phyloP scores from a whole-genome alignment of 164 flowering plant species.

The Dillenia suffruticosa region DNA sequence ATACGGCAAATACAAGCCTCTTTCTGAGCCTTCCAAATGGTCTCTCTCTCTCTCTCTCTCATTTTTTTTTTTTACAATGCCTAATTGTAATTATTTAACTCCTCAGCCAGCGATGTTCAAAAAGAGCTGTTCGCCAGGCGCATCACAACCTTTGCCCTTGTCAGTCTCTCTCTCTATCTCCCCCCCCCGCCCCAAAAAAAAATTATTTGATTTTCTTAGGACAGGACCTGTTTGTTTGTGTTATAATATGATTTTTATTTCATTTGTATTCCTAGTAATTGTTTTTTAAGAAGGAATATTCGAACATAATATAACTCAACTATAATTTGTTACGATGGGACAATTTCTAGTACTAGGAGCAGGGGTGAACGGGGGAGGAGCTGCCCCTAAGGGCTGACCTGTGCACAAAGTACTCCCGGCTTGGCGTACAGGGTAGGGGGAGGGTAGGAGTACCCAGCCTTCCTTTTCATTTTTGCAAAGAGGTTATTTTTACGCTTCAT shows the following conservation, averaged over 20 bases:
- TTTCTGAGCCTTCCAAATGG: conserved; percentile 88
- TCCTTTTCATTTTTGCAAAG: too few relatives aligned
- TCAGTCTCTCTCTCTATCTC: conserved; percentile 17
- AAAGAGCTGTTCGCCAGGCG: conserved; percentile 85
- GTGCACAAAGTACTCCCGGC: too few relatives aligned
- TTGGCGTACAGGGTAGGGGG: too few relatives aligned
- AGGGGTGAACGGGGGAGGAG: too few relatives aligned
- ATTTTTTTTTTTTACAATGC: not conserved
- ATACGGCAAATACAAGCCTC: conserved; percentile 93
- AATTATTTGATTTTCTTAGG: too few relatives aligned
- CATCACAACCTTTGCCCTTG: conserved; percentile 81
- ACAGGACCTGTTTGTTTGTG: not conserved
- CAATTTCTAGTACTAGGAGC: too few relatives aligned
- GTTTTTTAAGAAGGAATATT: too few relatives aligned
- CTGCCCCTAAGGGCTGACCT: too few relatives aligned
- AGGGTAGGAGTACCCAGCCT: too few relatives aligned
- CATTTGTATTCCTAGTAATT: not conserved
- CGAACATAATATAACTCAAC: too few relatives aligned
- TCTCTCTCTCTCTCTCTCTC: conserved; percentile 10
- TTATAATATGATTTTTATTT: conserved; percentile 1
- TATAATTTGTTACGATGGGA: too few relatives aligned
- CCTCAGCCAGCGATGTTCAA: conserved; percentile 76
- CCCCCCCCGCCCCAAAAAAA: not conserved
- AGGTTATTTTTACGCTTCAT: too few relatives aligned
- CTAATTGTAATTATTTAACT: conserved; percentile 5